Evolutionary conservation across 331 rosid species (phyloP).

Genomic region (Spiraea crenata): DNA sequence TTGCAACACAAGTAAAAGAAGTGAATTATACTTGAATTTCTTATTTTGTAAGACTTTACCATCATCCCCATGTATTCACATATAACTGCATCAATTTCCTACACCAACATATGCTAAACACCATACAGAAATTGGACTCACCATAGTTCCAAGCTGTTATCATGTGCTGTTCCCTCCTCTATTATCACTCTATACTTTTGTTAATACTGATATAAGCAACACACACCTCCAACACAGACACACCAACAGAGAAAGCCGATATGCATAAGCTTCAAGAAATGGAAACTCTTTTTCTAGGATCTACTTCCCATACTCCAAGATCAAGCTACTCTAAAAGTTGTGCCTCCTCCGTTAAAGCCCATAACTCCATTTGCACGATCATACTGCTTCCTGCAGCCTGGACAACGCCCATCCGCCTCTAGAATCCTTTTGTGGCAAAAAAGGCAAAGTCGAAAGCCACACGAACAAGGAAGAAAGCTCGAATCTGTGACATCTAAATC

Average conservation of each 20-base stretch:
- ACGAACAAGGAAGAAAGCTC: constrained; percentile 53
- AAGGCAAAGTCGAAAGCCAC: constrained; percentile 61
- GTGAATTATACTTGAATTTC: constrained; percentile 1
- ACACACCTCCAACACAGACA: neutral
- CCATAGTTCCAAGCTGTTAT: constrained; percentile 10
- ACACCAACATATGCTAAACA: constrained; percentile 17
- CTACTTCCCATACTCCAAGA: constrained; percentile 36
- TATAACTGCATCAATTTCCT: constrained; percentile 19
- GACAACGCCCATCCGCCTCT: constrained; percentile 58
- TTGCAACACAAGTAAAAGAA: neutral
- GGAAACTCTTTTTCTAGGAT: constrained; percentile 23
- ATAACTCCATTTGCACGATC: constrained; percentile 35
- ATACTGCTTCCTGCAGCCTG: constrained; percentile 58
- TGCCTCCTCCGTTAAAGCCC: constrained; percentile 31
- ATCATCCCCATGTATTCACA: constrained; percentile 22
- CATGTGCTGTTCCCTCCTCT: neutral
- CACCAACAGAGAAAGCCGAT: constrained; percentile 18
- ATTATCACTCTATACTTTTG: neutral
- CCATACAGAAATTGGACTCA: constrained; percentile 2
- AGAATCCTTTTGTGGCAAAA: constrained; percentile 66
- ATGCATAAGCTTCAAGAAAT: constrained; percentile 21
- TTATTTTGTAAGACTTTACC: constrained; percentile 12
- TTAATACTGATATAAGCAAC: neutral
- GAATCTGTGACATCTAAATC: constrained; percentile 61
- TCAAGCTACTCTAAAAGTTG: constrained; percentile 39